phyloP scores from a whole-genome alignment of 331 rosid species.

The Arachis monticola region DNA sequence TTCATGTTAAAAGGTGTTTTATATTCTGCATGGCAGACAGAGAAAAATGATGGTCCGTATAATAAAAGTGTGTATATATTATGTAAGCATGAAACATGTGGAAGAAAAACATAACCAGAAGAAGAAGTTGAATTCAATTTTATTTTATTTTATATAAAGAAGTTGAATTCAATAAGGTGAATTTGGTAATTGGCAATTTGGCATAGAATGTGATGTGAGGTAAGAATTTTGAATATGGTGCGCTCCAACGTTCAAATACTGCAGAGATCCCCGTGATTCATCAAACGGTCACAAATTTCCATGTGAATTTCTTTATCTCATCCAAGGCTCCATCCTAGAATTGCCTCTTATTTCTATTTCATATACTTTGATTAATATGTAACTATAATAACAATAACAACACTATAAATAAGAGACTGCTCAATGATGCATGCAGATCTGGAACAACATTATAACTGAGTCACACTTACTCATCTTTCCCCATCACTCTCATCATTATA shows the following conservation, averaged over 20 bases:
- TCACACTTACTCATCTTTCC: slow-evolving; percentile 43
- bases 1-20: not conserved
- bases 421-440: slow-evolving; percentile 42
- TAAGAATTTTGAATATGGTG: slow-evolving; percentile 69
- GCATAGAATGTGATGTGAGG: not conserved
- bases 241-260: slow-evolving; percentile 91
- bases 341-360: slow-evolving; percentile 18
- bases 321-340: slow-evolving; percentile 36
- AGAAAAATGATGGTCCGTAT: slow-evolving; percentile 23
- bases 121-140: not conserved
- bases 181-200: too few relatives aligned
- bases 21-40: slow-evolving; percentile 20
- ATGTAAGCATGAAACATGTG: slow-evolving; percentile 43
- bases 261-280: slow-evolving; percentile 82
- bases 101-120: slow-evolving; percentile 37
- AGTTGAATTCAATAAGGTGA: not conserved
- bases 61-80: not conserved
- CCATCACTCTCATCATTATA: slow-evolving; percentile 63
- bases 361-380: too few relatives aligned
- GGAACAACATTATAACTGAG: slow-evolving; percentile 49
- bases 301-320: slow-evolving; percentile 72
- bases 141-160: not conserved
- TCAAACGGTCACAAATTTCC: slow-evolving; percentile 93
- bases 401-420: slow-evolving; percentile 53
- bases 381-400: slow-evolving; percentile 51